Conservation (phyloP, 805 yeast genomes). For the Tetrapisispora arboricola region DNA sequence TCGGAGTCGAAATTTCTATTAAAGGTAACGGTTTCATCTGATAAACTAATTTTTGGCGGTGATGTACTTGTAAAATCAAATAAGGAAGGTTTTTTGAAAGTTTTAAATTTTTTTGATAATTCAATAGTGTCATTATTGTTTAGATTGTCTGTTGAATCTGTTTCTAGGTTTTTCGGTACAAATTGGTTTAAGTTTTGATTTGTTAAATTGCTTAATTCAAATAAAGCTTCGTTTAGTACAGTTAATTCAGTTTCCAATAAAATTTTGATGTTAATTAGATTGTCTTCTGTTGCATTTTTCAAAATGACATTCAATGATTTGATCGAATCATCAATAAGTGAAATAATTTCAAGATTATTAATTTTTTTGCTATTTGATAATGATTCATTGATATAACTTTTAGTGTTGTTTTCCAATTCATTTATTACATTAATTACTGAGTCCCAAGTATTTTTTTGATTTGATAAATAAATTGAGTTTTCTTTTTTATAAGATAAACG, state of each 20-base stretch:
- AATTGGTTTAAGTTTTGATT: background rate
- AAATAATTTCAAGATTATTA: background rate
- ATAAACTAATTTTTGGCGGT: conserved; percentile 24
- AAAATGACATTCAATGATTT: conserved; percentile 3
- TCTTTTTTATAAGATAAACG: conserved; percentile 18
- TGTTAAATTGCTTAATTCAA: background rate
- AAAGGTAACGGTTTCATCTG: conserved; percentile 5
- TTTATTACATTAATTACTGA: conserved; percentile 13
- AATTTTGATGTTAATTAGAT: conserved; percentile 1
- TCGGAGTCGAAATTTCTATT: conserved; percentile 3
- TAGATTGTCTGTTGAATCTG: background rate
- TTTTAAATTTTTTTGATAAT: background rate
- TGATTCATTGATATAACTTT: conserved; percentile 3
- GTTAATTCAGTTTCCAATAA: conserved; percentile 14
- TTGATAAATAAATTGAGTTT: conserved; percentile 9
- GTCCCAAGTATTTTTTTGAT: conserved; percentile 17
- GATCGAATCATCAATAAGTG: conserved; percentile 6
- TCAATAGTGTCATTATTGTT: background rate
- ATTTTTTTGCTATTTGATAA: background rate
- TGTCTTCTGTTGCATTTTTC: conserved; percentile 3
- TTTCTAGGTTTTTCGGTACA: too few relatives aligned
- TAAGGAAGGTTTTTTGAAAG: background rate
- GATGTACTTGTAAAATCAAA: conserved; percentile 12
- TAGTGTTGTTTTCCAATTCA: conserved; percentile 15
- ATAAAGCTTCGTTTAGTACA: conserved; percentile 16